Percentiles rank a stretch among this genome's conserved stretches.
These are phyloP conservation scores for Rhizopogon sp. DNA, from an alignment of 768 basidiomycete genomes.

Conservation along the genomic window DNA sequence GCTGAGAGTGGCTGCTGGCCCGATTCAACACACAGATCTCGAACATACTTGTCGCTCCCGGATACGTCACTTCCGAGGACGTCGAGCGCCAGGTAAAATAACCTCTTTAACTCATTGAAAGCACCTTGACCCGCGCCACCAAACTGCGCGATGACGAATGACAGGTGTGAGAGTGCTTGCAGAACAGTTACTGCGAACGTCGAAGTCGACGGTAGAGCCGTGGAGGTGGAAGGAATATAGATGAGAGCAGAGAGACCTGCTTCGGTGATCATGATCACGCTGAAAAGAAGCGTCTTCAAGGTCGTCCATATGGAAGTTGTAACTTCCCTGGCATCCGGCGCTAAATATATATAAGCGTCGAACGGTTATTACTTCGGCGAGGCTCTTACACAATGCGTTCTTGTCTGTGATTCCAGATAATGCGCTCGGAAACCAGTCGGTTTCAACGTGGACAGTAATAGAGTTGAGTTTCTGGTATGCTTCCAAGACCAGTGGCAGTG, in stretches of 20 bases:
- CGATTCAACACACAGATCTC: slow-evolving; percentile 28
- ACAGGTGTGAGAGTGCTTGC: slow-evolving; percentile 56
- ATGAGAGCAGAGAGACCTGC: slow-evolving; percentile 50
- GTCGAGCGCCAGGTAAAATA: slow-evolving; percentile 75
- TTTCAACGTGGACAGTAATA: slow-evolving; percentile 40
- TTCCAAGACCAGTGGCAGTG: slow-evolving; percentile 21
- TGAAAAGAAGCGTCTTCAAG: slow-evolving; percentile 75
- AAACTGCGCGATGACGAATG: slow-evolving; percentile 77
- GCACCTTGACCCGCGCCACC: slow-evolving; percentile 56
- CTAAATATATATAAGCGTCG: slow-evolving; percentile 20
- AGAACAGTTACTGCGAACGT: slow-evolving; percentile 52
- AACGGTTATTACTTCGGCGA: slow-evolving; percentile 1
- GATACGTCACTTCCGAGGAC: slow-evolving; percentile 44
- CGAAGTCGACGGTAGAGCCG: slow-evolving; percentile 29
- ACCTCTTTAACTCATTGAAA: slow-evolving; percentile 68
- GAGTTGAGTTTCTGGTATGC: slow-evolving; percentile 23
- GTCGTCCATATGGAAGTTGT: slow-evolving; percentile 56
- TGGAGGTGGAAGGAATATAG: slow-evolving; percentile 41
- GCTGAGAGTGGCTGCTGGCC: slow-evolving; percentile 16
- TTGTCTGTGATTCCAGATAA: slow-evolving; percentile 22
- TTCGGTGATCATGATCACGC: slow-evolving; percentile 64
- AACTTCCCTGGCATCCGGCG: slow-evolving; percentile 38
- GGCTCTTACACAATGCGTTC: neutral
- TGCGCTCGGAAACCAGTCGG: slow-evolving; percentile 41
- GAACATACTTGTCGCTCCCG: slow-evolving; percentile 35